Base-by-base conservation (phyloP, 2,329 filamentous ascomycete species). In the Colletotrichum gigasporum region DNA sequence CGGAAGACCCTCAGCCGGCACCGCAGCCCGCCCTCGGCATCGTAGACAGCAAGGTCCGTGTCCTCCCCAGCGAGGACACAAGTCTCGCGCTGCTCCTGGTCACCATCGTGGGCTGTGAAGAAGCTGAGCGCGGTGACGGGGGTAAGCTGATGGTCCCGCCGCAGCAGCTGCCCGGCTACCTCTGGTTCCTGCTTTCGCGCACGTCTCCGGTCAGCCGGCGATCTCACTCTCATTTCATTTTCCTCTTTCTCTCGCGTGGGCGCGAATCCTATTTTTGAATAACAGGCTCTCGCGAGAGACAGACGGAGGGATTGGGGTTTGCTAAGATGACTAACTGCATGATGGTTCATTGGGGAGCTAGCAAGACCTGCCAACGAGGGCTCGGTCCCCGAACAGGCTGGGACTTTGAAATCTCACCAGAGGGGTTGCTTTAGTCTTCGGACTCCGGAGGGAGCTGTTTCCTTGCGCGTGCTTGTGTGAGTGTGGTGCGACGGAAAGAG, bases 51-150 rank as follows among this genome's bases (percentile, higher is more conserved):
- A 30, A 91, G 76, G 66, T 83, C 80, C 8, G 82, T 83, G 63
- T 90, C 88, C 72, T 91, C 87, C 39, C 84, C 89, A 1, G 83
- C 85, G 26, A 91, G 77, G 22, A 90, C 73, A 53, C 84, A 82
- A 18, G 73, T 68, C 20, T 67, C 67, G 9, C 73, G 75, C 11
- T 44, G 16, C 11, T 28, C 37, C 35, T 44, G 37, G 22, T 24
- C 37, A n/a, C 37, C 24, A 5, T 11, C 18, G 7, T 14, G 9
- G 22, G 71, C 68, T 3, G 72, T 72, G 70, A 82, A 83, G 68
- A 90, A 86, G 22, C 80, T 81, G 30, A 90, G 78, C 3, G 87
- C 86, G 20, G 89, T 90, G 60, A 91, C 80, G 47, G 89, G 88
- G 58, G 80, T 82, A 24, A 85, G 77, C 26, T 81, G 76, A 52